A percentile compares a stretch with the other conserved stretches of the same genome.
These are phyloP conservation scores for Capsella rubella DNA, from an alignment of 441 rosid species.

Conservation along the genomic window DNA sequence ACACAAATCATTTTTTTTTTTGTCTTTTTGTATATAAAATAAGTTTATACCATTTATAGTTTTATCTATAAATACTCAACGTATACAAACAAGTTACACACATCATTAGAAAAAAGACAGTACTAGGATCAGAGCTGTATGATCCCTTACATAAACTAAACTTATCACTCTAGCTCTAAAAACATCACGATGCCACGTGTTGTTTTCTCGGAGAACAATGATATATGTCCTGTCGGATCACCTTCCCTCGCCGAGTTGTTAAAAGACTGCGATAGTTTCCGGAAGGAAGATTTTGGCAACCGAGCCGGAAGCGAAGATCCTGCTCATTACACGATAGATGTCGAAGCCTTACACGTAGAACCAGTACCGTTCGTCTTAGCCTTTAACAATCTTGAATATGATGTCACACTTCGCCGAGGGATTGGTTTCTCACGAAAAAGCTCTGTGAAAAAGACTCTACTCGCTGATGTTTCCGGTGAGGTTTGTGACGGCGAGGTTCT, in stretches of 20 bases:
- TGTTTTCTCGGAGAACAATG: background rate
- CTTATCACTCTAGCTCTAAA: constrained; percentile 14
- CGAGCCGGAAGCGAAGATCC: constrained; percentile 21
- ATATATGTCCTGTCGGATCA: constrained; percentile 31
- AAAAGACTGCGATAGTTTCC: constrained; percentile 39
- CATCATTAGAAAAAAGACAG: background rate
- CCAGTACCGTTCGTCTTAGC: constrained; percentile 33
- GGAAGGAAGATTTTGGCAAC: constrained; percentile 15
- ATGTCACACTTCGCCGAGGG: background rate
- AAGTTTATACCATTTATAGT: background rate
- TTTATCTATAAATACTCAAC: background rate
- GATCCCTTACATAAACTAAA: background rate
- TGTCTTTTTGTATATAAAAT: too few relatives aligned
- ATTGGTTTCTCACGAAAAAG: constrained; percentile 22
- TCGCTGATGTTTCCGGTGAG: constrained; percentile 78
- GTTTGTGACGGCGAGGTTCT: constrained; percentile 70
- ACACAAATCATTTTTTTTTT: background rate
- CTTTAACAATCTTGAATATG: constrained; percentile 34
- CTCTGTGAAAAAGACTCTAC: constrained; percentile 44
- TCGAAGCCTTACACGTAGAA: constrained; percentile 22
- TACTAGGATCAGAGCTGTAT: background rate
- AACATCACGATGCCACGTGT: constrained; percentile 5
- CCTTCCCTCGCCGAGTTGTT: constrained; percentile 35
- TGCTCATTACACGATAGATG: constrained; percentile 25
- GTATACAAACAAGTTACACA: background rate